Percentiles rank a stretch among this genome's conserved stretches.
These are phyloP conservation scores for Marchantia polymorpha DNA, from an alignment of 225 moss, liverwort and hornwort genomes.

Conservation along the genomic window DNA sequence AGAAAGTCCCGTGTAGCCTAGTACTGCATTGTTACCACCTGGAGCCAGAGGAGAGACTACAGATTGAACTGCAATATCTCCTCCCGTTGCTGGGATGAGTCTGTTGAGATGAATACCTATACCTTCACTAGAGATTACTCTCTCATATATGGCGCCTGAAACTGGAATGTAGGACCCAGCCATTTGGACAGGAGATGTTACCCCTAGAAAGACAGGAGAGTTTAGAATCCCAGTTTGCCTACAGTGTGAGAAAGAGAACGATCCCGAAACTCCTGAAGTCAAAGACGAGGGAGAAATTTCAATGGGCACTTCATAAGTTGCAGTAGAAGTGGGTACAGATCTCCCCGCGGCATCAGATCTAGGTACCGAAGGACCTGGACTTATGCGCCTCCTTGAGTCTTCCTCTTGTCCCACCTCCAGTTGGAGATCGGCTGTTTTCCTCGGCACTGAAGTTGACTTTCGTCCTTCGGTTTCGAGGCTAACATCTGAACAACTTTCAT, in stretches of 20 bases:
- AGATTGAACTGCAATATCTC: neutral
- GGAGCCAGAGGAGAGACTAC: neutral
- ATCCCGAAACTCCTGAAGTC: neutral
- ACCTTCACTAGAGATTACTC: neutral
- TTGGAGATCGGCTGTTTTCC: neutral
- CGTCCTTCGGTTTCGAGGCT: constrained; percentile 43
- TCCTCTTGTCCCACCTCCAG: neutral
- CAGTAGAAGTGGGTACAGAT: too few relatives aligned
- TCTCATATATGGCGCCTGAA: neutral
- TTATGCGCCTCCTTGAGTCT: neutral
- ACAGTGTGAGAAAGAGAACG: neutral
- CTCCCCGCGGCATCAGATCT: neutral
- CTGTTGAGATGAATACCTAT: constrained; percentile 18
- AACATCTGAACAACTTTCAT: constrained; percentile 43
- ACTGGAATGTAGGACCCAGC: neutral
- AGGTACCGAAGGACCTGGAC: neutral
- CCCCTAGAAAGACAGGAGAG: neutral
- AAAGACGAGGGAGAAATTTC: neutral
- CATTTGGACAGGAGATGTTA: neutral
- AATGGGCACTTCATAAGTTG: neutral
- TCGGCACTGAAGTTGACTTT: neutral
- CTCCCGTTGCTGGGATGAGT: neutral
- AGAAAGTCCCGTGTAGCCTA: neutral
- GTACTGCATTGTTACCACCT: neutral
- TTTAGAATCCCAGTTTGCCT: neutral